Conservation (phyloP, 2,329 filamentous ascomycete species). For the Graphilbum fragrans region DNA sequence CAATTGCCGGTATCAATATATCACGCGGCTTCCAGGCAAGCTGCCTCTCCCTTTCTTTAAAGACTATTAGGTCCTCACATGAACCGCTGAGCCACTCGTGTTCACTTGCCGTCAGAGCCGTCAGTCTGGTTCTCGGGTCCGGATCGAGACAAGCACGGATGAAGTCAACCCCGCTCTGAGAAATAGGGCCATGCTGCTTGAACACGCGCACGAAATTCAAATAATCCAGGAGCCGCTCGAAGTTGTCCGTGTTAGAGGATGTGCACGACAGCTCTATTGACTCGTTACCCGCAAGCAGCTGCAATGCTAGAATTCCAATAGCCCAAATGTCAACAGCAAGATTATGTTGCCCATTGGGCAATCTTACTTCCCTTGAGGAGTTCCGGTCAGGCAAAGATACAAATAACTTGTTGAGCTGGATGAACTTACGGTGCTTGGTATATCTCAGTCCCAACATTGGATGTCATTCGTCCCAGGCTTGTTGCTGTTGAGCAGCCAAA, state of each 20-base stretch:
- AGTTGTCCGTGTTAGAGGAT: slow-evolving; percentile 5
- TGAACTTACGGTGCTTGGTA: slow-evolving; percentile 37
- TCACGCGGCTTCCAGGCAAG: slow-evolving; percentile 8
- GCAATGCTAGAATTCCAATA: slow-evolving; percentile 32
- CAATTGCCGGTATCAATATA: slow-evolving; percentile 8
- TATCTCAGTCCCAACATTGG: slow-evolving; percentile 29
- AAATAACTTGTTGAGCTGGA: slow-evolving; percentile 11
- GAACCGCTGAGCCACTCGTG: slow-evolving; percentile 8
- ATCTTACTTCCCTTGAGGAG: slow-evolving; percentile 29
- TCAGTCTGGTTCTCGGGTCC: slow-evolving; percentile 3
- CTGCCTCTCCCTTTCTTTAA: slow-evolving; percentile 5
- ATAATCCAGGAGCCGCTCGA: slow-evolving; percentile 4
- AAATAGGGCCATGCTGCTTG: slow-evolving; percentile 2
- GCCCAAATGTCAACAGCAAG: slow-evolving; percentile 39
- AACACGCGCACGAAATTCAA: slow-evolving; percentile 2
- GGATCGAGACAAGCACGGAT: slow-evolving; percentile 7
- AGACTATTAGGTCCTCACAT: not conserved
- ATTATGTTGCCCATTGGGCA: slow-evolving; percentile 16
- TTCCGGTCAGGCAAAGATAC: too few species aligned
- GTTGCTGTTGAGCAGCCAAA: slow-evolving; percentile 36
- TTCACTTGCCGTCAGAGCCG: slow-evolving; percentile 2
- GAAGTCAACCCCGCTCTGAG: slow-evolving; percentile 6
- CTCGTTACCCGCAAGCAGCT: slow-evolving; percentile 15
- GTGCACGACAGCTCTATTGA: slow-evolving; percentile 10
- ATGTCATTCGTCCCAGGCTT: slow-evolving; percentile 27